Evolutionary conservation across 2,329 filamentous ascomycete genomes (phyloP), one percentile per base, ranked within the genome.

Genomic region (Trichoderma aggressivum): DNA sequence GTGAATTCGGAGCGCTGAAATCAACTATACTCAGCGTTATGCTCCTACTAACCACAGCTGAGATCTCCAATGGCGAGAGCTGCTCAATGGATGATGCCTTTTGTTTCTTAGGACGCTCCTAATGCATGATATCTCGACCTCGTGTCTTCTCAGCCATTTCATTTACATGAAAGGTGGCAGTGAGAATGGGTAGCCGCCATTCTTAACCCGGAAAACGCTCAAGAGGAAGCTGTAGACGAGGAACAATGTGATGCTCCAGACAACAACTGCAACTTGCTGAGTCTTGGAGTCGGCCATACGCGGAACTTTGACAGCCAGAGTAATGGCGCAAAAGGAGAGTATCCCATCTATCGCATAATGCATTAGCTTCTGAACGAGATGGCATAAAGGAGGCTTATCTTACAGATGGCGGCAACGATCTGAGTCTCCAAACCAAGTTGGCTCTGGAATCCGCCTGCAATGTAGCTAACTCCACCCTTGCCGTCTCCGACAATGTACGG

Each of bases 351-450:
- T 92, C 8, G 28, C 3, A 34, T 14, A 8, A 10, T 16, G 21
- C 56, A 73, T 80, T 77, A 79, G 77, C 70, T 56, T 28, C n/a
- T 14, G 18, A 14, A 32, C 6, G 5, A 60, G 50, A 32, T 11
- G 21, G 11, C 50, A 62, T 32, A 43, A 60, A 10, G 53, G 53
- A 12, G 7, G 24, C 30, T 71, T 5, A 24, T 88, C 93, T 86
- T 89, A 98, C 95, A 98, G 74, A 98, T 90, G 36, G 92, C 94
- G 72, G 94, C 96, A 67, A 99, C 84, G 74, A 99, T 95, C 82
- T 99, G 96, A 2, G 95, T 97, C 84, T 99, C 96, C 76, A 99
- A 85, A 16, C 96, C 96, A 77, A 91, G 94, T 80, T 99, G 96
- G 80, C 90, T 97, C 81, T 95, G 94, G 82, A 99, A 99, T 1